Conservation (phyloP, 139 green algal species). For the Mesostigma viride region DNA sequence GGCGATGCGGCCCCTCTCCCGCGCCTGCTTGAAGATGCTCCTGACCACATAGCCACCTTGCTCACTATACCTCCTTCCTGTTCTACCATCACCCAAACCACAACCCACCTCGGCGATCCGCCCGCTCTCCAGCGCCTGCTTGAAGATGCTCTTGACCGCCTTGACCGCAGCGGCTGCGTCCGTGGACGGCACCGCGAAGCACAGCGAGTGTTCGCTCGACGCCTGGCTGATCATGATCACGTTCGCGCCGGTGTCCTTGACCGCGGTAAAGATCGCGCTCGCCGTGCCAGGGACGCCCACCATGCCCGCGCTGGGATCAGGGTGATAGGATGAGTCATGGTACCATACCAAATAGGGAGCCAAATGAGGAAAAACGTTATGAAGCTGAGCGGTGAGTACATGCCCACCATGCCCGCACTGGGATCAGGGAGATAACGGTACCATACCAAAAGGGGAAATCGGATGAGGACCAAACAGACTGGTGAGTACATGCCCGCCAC, state of each 20-base stretch:
- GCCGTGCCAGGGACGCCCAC: constrained; percentile 90
- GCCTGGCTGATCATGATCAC: constrained; percentile 94
- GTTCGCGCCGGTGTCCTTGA: constrained; percentile 80
- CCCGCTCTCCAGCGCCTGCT: constrained; percentile 49
- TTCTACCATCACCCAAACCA: not conserved
- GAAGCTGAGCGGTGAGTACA: too few species aligned
- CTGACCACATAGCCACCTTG: not conserved
- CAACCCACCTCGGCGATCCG: constrained; percentile 58
- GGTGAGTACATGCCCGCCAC: constrained; percentile 98
- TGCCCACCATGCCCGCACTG: constrained; percentile 90
- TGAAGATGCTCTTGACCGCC: constrained; percentile 45
- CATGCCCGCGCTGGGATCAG: constrained; percentile 68
- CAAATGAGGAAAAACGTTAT: not conserved
- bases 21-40: constrained; percentile 56
- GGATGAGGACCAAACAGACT: too few species aligned
- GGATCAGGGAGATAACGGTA: constrained; percentile 14
- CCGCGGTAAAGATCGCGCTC: constrained; percentile 67
- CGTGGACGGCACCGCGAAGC: constrained; percentile 63
- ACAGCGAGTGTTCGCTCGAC: constrained; percentile 88
- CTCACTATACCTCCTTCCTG: not conserved
- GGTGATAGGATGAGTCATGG: constrained; percentile 23
- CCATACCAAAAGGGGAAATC: not conserved
- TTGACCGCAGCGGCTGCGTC: constrained; percentile 14
- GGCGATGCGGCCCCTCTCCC: constrained; percentile 56
- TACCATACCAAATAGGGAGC: not conserved